phyloP scores from a whole-genome alignment of 2,329 filamentous ascomycete species.

The Teratosphaeria gauchensis region DNA sequence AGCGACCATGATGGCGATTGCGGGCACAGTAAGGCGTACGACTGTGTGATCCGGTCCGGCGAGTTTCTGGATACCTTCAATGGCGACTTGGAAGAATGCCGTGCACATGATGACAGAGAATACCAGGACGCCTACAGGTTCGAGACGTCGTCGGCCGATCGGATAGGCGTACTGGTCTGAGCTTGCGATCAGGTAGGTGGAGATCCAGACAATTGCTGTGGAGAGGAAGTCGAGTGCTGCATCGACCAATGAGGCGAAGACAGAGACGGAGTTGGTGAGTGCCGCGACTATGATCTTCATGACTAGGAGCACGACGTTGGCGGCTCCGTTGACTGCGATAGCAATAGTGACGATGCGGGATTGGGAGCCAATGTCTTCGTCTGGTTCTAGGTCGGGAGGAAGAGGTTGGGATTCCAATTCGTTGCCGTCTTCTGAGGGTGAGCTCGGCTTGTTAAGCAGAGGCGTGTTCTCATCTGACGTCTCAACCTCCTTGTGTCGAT shows the following conservation, averaged over 20 bases:
- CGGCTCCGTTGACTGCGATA: constrained; percentile 75
- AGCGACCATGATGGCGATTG: constrained; percentile 68
- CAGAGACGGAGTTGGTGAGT: constrained; percentile 71
- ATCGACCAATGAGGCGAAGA: constrained; percentile 70
- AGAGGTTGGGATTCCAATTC: constrained; percentile 37
- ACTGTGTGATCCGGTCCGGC: constrained; percentile 52
- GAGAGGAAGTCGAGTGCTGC: constrained; percentile 71
- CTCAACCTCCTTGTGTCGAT: constrained; percentile 45
- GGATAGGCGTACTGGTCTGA: constrained; percentile 69
- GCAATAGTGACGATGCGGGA: constrained; percentile 73
- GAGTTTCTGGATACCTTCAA: constrained; percentile 60
- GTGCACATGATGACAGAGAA: constrained; percentile 83
- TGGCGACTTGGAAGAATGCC: constrained; percentile 67
- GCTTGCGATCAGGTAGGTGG: constrained; percentile 62
- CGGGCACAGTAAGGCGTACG: constrained; percentile 62
- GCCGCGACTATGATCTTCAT: constrained; percentile 70
- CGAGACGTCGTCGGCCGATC: constrained; percentile 64
- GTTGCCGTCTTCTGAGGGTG: constrained; percentile 32
- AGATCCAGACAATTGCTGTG: constrained; percentile 72
- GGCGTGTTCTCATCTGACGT: constrained; percentile 49
- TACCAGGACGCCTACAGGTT: constrained; percentile 70
- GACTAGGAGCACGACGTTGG: constrained; percentile 64
- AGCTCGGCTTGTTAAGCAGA: constrained; percentile 39
- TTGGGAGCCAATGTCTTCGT: constrained; percentile 62
- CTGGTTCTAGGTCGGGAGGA: constrained; percentile 54